Conservation (phyloP, 2,329 filamentous ascomycete species). For the Arthroderma uncinatum region DNA sequence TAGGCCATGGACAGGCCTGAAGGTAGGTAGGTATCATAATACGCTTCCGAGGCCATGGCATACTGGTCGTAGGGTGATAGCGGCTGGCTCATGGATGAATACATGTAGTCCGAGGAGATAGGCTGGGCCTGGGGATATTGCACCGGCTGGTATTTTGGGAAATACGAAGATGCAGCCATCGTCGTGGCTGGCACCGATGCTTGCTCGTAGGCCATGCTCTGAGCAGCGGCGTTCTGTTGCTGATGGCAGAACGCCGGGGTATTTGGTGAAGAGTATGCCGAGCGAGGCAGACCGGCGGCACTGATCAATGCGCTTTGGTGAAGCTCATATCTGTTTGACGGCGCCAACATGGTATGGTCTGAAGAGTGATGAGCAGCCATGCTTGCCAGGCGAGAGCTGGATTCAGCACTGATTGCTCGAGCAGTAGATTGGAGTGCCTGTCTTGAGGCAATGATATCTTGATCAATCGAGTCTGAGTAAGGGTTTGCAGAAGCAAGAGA, state of each 20-base stretch:
- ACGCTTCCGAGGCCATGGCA: not conserved
- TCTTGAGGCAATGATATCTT: conserved; percentile 6
- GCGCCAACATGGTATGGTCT: not conserved
- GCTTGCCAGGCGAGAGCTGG: conserved; percentile 47
- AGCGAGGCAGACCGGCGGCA: not conserved
- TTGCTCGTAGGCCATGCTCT: not conserved
- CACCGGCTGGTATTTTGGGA: not conserved
- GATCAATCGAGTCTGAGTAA: not conserved
- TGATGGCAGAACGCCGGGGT: not conserved
- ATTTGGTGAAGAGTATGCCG: not conserved
- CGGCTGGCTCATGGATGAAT: not conserved
- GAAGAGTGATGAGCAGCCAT: not conserved
- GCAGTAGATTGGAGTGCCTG: conserved; percentile 4
- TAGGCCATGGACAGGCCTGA: not conserved
- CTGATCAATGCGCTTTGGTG: conserved; percentile 1
- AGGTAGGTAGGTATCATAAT: not conserved
- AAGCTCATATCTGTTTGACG: not conserved
- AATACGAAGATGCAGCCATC: not conserved
- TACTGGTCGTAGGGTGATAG: not conserved
- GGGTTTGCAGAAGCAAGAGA: not conserved
- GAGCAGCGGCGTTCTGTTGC: not conserved
- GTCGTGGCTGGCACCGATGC: not conserved
- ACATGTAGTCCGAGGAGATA: not conserved
- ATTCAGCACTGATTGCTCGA: conserved; percentile 46
- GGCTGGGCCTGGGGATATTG: not conserved